Conservation (phyloP, 1,139 yeast genomes). For the Saccharomycopsis phalli region DNA sequence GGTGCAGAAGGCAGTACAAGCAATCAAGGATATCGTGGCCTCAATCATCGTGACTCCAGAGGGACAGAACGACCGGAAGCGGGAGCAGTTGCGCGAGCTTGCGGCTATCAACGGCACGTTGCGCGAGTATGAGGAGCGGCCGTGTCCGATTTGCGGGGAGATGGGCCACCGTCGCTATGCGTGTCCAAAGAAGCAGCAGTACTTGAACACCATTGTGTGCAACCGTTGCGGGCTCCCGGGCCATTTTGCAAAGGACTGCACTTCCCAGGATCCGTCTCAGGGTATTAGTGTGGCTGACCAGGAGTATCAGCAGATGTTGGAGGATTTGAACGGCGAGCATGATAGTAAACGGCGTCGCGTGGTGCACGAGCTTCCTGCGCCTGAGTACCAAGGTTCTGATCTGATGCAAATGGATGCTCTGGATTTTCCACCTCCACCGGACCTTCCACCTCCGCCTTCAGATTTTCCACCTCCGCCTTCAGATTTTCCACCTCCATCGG, state of each 20-base stretch:
- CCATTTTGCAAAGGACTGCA: slow-evolving; percentile 85
- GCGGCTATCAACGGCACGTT: slow-evolving; percentile 93
- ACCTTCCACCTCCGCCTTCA: slow-evolving; percentile 2
- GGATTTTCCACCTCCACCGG: no score
- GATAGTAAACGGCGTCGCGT: not conserved
- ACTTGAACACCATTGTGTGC: slow-evolving; percentile 58
- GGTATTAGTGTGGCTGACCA: slow-evolving; percentile 29
- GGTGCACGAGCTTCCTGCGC: not conserved
- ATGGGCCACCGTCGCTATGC: slow-evolving; percentile 54
- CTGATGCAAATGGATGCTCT: no score
- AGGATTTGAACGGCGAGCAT: slow-evolving; percentile 35
- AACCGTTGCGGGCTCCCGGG: slow-evolving; percentile 74
- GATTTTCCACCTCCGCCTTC: slow-evolving; percentile 5
- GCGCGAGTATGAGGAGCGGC: slow-evolving; percentile 67
- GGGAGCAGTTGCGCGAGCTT: slow-evolving; percentile 83
- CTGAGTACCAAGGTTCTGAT: not conserved
- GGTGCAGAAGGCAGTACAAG: slow-evolving; percentile 64
- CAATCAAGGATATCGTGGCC: slow-evolving; percentile 69
- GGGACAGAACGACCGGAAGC: slow-evolving; percentile 84
- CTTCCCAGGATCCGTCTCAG: slow-evolving; percentile 27
- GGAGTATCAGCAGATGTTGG: slow-evolving; percentile 45
- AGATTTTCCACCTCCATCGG: slow-evolving; percentile 8
- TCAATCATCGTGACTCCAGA: slow-evolving; percentile 84
- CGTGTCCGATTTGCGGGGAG: slow-evolving; percentile 51
- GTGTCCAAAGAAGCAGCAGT: slow-evolving; percentile 48